Conservation (phyloP, 176 grass and related monocot genomes). For the Musa itinerans region DNA sequence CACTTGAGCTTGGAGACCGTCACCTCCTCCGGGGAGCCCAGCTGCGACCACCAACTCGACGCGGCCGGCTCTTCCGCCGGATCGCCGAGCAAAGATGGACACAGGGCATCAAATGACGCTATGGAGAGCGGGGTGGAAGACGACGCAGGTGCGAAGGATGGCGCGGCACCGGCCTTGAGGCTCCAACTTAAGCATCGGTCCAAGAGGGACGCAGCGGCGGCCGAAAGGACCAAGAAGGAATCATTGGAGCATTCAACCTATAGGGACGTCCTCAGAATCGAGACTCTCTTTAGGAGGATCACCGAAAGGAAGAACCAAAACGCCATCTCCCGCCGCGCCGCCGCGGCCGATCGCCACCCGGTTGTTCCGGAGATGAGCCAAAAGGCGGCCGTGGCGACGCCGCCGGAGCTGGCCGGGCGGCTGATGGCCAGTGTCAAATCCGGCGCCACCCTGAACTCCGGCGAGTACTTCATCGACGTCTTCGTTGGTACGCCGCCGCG, state of each 20-base stretch:
- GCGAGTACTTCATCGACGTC: conserved; percentile 81
- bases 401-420: conserved; percentile 39
- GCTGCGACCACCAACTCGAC: not conserved
- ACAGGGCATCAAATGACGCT: too few relatives aligned
- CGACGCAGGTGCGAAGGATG: not conserved
- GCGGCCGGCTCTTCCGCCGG: not conserved
- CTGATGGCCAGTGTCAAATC: conserved; percentile 72
- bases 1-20: not conserved
- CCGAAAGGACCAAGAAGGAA: conserved; percentile 25
- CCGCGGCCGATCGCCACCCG: not conserved
- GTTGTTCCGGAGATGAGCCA: not conserved
- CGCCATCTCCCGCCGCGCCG: not conserved
- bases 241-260: conserved; percentile 28
- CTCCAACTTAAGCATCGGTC: conserved; percentile 43
- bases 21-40: not conserved
- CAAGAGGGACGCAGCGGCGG: conserved; percentile 9
- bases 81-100: not conserved
- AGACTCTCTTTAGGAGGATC: conserved; percentile 31
- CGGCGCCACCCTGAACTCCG: conserved; percentile 55
- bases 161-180: conserved; percentile 34
- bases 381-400: not conserved
- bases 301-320: not conserved
- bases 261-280: conserved; percentile 51
- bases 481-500: conserved; percentile 85
- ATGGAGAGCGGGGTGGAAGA: too few relatives aligned